Conservation (phyloP, 129 eudicot species). For the Escallonia rubra region DNA sequence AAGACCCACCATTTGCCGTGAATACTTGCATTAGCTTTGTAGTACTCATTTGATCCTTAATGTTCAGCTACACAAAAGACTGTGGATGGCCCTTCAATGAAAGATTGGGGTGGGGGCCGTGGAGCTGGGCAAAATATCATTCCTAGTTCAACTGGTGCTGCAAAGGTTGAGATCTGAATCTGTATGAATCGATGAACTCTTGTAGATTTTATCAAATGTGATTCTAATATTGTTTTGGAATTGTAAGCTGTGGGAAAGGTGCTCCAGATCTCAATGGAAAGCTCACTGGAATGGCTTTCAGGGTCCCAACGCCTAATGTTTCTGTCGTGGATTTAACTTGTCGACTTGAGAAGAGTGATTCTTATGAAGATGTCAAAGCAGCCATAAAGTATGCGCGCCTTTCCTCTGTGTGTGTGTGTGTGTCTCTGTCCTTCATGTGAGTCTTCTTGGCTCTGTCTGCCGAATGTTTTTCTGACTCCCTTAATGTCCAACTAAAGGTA, state of each 20-base stretch:
- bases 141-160: conserved; percentile 98
- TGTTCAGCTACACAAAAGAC: conserved; percentile 90
- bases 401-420: background rate
- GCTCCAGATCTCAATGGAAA: conserved; percentile 89
- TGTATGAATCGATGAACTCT: background rate
- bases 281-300: conserved; percentile 97
- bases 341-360: conserved; percentile 86
- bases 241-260: conserved; percentile 95
- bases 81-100: conserved; percentile 98
- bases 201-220: background rate
- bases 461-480: background rate
- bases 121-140: conserved; percentile 96
- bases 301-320: conserved; percentile 93
- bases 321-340: conserved; percentile 97
- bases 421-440: background rate
- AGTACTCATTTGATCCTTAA: background rate
- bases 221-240: background rate
- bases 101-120: conserved; percentile 99
- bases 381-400: conserved; percentile 62
- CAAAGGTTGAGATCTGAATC: conserved; percentile 47
- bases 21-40: background rate
- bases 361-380: conserved; percentile 92
- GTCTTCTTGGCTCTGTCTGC: background rate
- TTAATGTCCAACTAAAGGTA: conserved; percentile 36
- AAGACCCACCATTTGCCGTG: background rate